A percentile compares a stretch with the other conserved stretches of the same genome.
Evolutionary conservation across 441 rosid species (phyloP).

Genomic region (Geranium incanum): DNA sequence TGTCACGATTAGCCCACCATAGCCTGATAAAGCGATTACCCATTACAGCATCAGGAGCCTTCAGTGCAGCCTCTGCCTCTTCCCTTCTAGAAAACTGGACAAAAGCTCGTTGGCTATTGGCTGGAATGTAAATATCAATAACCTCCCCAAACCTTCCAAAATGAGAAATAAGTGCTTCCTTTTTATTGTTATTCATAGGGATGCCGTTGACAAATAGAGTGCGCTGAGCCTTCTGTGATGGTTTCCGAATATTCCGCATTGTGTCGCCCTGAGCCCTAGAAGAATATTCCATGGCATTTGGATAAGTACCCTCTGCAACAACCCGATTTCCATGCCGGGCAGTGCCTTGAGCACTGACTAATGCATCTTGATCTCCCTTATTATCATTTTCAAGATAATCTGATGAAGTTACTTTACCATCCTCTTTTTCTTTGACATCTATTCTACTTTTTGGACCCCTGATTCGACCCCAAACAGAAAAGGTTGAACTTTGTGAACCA

Average conservation of each 20-base stretch:
- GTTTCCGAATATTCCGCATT: slow-evolving; percentile 40
- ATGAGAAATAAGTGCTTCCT: slow-evolving; percentile 82
- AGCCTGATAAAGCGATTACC: slow-evolving; percentile 97
- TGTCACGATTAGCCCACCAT: slow-evolving; percentile 99
- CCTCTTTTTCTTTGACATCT: slow-evolving; percentile 50
- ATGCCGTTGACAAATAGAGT: slow-evolving; percentile 83
- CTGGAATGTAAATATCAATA: slow-evolving; percentile 78
- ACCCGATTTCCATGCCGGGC: slow-evolving; percentile 46
- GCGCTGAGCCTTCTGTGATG: slow-evolving; percentile 74
- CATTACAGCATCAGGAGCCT: slow-evolving; percentile 99
- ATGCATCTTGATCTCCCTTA: slow-evolving; percentile 40
- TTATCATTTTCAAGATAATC: slow-evolving; percentile 44
- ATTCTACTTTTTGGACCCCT: slow-evolving; percentile 41
- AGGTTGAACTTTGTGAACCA: slow-evolving; percentile 40
- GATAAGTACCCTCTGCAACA: slow-evolving; percentile 34
- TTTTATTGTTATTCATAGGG: slow-evolving; percentile 70
- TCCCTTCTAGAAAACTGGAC: slow-evolving; percentile 91
- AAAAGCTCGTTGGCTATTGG: slow-evolving; percentile 78
- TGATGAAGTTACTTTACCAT: slow-evolving; percentile 33
- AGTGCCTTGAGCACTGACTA: slow-evolving; percentile 31
- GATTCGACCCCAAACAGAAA: slow-evolving; percentile 77
- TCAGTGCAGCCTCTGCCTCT: slow-evolving; percentile 95
- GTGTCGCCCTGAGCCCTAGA: slow-evolving; percentile 38
- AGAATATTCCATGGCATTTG: slow-evolving; percentile 40
- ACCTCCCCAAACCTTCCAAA: slow-evolving; percentile 87